Evolutionary conservation across 2,329 filamentous ascomycete species (phyloP), one percentile per base, ranked within the genome.

Genomic region (Xylaria sp.): DNA sequence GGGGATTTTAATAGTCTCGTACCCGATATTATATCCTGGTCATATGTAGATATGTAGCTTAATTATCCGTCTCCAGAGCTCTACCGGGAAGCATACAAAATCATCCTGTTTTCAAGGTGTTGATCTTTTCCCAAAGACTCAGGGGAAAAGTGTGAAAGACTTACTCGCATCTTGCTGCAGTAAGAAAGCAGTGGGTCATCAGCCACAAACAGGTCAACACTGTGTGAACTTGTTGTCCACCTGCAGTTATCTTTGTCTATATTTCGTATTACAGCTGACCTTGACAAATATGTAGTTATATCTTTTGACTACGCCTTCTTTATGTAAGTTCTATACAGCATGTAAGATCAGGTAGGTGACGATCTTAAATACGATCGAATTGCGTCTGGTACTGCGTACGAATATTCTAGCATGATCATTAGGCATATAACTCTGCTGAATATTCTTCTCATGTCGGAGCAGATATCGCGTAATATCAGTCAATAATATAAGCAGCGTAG

Each of bases 221-320:
- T 63, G 69, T 70, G 62, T 63, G 32, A 69, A 61, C 21, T 55
- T 16, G 18, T 58, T 42, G 23, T 18, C 40, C 21, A n/a, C n/a
- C n/a, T n/a, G n/a, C 35, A 2, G n/a, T 60, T 51, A 48, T 64
- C 48, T 25, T 48, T 59, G 29, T 25, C 21, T 58, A 4, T 23
- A 42, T 37, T 60, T 70, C 63, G 67, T 69, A 60, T 63, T 67
- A 54, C 27, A 18, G 13, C 40, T 23, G 23, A 44, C 32, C 37
- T 13, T 68, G 65, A 65, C 55, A 70, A 68, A 70, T 60, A 60
- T 55, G 21, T 54, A 35, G 60, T 29, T 29, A 44, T 65, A 51
- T 58, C 25, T 61, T 58, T 44, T 35, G 32, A 35, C 32, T 35
- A 35, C 10, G 10, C 32, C 32, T 35, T 35, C 10, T 8, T 32